phyloP scores from a whole-genome alignment of 371 early-diverging fungal genomes.

The Syncephalastrum racemosum region DNA sequence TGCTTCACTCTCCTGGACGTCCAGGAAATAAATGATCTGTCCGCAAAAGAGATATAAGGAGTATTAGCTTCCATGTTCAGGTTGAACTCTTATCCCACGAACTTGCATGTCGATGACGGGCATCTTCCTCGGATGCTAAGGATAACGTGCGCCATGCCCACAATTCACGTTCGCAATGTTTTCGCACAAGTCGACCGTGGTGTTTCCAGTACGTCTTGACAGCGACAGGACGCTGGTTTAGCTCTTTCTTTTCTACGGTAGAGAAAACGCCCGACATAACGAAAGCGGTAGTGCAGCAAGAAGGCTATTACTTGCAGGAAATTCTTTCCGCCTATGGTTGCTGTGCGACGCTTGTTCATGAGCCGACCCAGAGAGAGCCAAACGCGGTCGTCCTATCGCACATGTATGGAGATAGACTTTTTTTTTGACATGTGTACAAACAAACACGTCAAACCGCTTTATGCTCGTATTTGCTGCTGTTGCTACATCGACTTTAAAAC shows the following conservation, averaged over 20 bases:
- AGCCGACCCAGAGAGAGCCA: too few species aligned
- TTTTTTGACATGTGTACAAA: too few species aligned
- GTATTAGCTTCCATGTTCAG: neutral
- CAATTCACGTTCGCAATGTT: slow-evolving; percentile 40
- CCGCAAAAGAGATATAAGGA: neutral
- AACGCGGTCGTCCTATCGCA: too few species aligned
- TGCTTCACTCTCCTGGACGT: slow-evolving; percentile 13
- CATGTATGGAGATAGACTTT: too few species aligned
- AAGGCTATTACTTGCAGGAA: too few species aligned
- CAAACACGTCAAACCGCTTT: too few species aligned
- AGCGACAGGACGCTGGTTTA: slow-evolving; percentile 18
- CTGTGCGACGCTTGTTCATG: too few species aligned
- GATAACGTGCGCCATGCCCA: slow-evolving; percentile 27
- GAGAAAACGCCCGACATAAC: slow-evolving; percentile 36
- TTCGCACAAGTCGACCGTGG: slow-evolving; percentile 30
- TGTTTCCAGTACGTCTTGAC: slow-evolving; percentile 40
- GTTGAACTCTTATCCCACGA: too few species aligned
- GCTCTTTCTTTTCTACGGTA: slow-evolving; percentile 23
- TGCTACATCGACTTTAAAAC: too few species aligned
- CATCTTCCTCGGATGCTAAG: slow-evolving; percentile 16
- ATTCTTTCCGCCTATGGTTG: too few species aligned
- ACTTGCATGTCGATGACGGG: slow-evolving; percentile 30
- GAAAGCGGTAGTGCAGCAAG: neutral
- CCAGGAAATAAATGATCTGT: slow-evolving; percentile 34
- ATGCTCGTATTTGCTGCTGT: too few species aligned